Percentiles rank a stretch among this genome's conserved stretches.
Conservation (phyloP, 345 rosid genomes). For the Leavenworthia alabamica region DNA sequence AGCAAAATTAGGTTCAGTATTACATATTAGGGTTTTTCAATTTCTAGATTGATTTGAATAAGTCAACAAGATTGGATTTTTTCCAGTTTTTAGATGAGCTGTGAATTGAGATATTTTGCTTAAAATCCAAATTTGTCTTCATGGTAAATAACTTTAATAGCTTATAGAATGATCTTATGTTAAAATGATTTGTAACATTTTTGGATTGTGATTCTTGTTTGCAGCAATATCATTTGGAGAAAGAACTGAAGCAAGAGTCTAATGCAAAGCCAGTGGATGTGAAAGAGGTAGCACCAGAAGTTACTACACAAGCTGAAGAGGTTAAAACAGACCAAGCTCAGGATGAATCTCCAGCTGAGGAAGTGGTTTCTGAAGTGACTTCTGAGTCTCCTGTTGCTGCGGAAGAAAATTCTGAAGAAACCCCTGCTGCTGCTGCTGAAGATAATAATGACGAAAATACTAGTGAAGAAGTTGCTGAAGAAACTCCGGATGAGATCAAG, state of each 20-base stretch:
- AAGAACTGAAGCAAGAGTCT: conserved; percentile 49
- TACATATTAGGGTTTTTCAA: too few relatives aligned
- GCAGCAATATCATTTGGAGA: conserved; percentile 70
- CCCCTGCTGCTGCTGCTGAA: conserved; percentile 36
- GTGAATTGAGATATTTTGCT: background rate
- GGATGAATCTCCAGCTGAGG: too few relatives aligned
- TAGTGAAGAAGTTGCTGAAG: conserved; percentile 49
- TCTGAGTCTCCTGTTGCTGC: conserved; percentile 33
- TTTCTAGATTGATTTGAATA: background rate
- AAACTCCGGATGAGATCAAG: conserved; percentile 72
- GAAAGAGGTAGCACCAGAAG: conserved; percentile 42
- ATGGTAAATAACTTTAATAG: background rate
- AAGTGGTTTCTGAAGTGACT: conserved; percentile 35
- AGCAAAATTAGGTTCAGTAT: background rate
- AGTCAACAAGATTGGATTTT: conserved; percentile 14
- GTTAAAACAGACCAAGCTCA: conserved; percentile 35
- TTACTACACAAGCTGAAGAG: conserved; percentile 39
- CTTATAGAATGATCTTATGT: background rate
- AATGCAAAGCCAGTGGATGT: conserved; percentile 44
- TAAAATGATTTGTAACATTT: background rate
- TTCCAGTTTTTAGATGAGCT: background rate
- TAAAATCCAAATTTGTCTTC: too few relatives aligned
- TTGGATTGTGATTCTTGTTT: conserved; percentile 9
- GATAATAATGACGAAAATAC: conserved; percentile 39
- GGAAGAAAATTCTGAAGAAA: conserved; percentile 32